These are phyloP conservation scores for Mycosphaerella sp. DNA, from an alignment of 2,329 filamentous ascomycete genomes.

Conservation along the genomic window DNA sequence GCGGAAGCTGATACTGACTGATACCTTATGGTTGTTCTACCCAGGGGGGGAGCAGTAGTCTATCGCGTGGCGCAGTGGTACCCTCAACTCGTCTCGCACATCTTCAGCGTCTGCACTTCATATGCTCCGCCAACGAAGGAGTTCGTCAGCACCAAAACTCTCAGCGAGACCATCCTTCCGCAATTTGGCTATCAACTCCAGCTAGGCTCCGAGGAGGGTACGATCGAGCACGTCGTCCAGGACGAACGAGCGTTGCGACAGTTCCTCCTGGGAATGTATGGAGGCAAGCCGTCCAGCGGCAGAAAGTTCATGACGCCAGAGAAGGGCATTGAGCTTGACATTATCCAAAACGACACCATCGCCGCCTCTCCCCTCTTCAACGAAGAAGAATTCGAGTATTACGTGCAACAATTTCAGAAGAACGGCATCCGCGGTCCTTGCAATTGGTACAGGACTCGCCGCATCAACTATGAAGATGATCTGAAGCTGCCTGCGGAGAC, in stretches of 20 bases:
- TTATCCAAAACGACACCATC: conserved; percentile 41
- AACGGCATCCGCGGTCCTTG: conserved; percentile 69
- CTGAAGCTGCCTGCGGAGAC: conserved; percentile 27
- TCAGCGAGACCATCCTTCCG: conserved; percentile 53
- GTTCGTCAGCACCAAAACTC: conserved; percentile 53
- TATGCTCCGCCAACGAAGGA: conserved; percentile 52
- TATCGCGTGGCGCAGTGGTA: conserved; percentile 71
- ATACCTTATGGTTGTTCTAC: too few species aligned
- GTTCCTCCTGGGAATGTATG: conserved; percentile 67
- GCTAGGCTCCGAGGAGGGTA: conserved; percentile 44
- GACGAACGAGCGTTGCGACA: conserved; percentile 54
- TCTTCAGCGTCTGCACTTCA: conserved; percentile 75
- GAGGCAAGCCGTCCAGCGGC: conserved; percentile 54
- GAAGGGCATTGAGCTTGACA: conserved; percentile 59
- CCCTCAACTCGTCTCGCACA: conserved; percentile 62
- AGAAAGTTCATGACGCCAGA: conserved; percentile 54
- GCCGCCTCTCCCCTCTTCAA: conserved; percentile 53
- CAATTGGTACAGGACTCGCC: conserved; percentile 63
- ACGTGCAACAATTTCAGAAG: conserved; percentile 63
- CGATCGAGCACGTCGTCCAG: conserved; percentile 51
- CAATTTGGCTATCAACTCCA: conserved; percentile 84
- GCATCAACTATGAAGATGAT: conserved; percentile 74
- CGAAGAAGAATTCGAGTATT: conserved; percentile 68
- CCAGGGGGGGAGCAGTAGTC: conserved; percentile 61
- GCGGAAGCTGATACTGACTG: neutral